These are phyloP conservation scores for Tagetes patula DNA, from an alignment of 129 eudicot species.

Conservation along the genomic window DNA sequence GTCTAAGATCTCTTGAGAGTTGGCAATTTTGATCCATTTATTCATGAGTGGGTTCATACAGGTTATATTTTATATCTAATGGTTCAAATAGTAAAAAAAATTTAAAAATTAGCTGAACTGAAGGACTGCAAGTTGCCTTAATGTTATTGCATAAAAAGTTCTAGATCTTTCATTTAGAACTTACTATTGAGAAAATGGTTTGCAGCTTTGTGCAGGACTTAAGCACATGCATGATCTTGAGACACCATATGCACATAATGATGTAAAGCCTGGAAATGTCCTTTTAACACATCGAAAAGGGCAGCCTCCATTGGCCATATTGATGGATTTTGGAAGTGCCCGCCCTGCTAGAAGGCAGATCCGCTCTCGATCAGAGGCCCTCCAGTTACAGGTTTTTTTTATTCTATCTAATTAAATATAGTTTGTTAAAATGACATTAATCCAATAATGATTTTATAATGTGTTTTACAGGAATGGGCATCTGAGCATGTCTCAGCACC, in stretches of 20 bases:
- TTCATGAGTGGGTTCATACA: background rate
- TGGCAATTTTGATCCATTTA: background rate
- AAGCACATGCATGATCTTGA: conserved; percentile 91
- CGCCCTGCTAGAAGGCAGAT: conserved; percentile 91
- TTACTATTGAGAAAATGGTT: background rate
- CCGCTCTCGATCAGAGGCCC: conserved; percentile 87
- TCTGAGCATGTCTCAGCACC: conserved; percentile 95
- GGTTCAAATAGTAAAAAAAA: background rate
- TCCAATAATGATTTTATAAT: conserved; percentile 7
- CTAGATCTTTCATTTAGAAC: background rate
- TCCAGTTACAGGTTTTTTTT: conserved; percentile 76
- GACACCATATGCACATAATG: conserved; percentile 94
- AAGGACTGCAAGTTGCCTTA: background rate
- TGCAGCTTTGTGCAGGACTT: conserved; percentile 97
- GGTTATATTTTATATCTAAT: background rate
- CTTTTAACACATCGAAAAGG: conserved; percentile 80
- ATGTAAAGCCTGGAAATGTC: conserved; percentile 91
- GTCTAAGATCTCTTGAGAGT: background rate
- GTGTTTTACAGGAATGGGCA: conserved; percentile 84
- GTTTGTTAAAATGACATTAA: background rate
- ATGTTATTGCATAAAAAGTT: background rate
- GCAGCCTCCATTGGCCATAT: conserved; percentile 76
- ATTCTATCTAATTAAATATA: background rate
- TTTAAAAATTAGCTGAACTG: background rate
- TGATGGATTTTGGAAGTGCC: conserved; percentile 99